Conservation (phyloP, 139 green algal species). For the Chlamydomonas eustigma region DNA sequence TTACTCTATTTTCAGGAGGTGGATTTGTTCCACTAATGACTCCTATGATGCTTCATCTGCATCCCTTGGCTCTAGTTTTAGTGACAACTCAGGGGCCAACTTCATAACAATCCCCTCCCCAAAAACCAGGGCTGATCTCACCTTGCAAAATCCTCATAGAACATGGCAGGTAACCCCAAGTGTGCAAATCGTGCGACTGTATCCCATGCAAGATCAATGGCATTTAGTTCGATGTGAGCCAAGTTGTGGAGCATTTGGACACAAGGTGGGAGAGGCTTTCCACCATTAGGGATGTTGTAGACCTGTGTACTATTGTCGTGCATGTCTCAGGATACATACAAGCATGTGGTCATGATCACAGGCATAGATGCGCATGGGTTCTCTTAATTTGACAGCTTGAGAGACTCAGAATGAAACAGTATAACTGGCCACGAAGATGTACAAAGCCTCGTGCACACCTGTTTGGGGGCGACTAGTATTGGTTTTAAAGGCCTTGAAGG, state of each 20-base stretch:
- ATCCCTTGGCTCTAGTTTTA: no score
- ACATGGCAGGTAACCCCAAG: constrained; percentile 38
- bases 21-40: no score
- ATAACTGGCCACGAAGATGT: no score
- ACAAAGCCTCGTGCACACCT: constrained; percentile 25
- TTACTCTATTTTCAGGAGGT: no score
- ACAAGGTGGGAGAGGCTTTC: constrained; percentile 18
- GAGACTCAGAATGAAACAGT: neutral
- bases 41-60: no score
- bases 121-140: constrained; percentile 18
- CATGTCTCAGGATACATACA: neutral
- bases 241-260: constrained; percentile 69
- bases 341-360: no score
- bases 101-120: neutral
- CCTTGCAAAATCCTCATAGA: constrained; percentile 84
- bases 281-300: constrained; percentile 8
- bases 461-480: constrained; percentile 44
- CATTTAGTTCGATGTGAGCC: constrained; percentile 81
- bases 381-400: no score
- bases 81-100: no score
- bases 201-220: constrained; percentile 86
- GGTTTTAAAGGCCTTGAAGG: constrained; percentile 51
- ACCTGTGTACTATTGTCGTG: neutral
- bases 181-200: constrained; percentile 66
- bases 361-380: no score